Base-by-base conservation (phyloP, 305 asterid genomes). In the Coffea humblotiana region DNA sequence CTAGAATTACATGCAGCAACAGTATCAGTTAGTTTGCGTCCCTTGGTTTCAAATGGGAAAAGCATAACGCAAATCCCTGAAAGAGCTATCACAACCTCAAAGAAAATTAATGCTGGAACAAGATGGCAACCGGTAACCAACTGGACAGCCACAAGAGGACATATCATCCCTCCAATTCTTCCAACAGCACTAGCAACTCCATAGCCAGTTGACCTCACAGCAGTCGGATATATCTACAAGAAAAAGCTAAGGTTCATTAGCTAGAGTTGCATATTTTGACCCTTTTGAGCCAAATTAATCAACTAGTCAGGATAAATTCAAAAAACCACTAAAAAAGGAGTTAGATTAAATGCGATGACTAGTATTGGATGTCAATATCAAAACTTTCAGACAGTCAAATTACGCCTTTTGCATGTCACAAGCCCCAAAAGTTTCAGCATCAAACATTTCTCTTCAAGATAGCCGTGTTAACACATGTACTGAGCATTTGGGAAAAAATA, bases 161-260 rank as follows among this genome's bases (percentile, higher is more conserved):
- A 92, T 73, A 92, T 71, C 87, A 92, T 90, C 54, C 97, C 96
- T 37, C 97, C 96, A 60, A 92, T 88, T 86, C 96, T 91, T n/a
- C 92, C 96, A 35, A 91, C 86, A 2, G 96, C 87, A 82, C 91
- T 91, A 8, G 94, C 96, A 56, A 80, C 85, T 77, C 97, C 96
- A 71, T 87, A 92, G 49, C 96, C 96, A 8, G 92, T 92, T 68
- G 88, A 84, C 83, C 97, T 86, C 81, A 89, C 86, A 1, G 92
- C 85, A 51, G 97, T 93, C 29, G 96, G 97, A 83, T 93, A 93
- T 77, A 92, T 65, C 94, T 92, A 81, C 86, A 82, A 72, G 43
- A 52, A 8, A 48, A 1, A 0, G 12, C 4, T 19, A 52, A 2
- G 18, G 58, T 18, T 15, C 58, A 52, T 14, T 86, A 77, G 37